Evolutionary conservation across 2,329 filamentous ascomycete genomes (phyloP).

Genomic region (Fusarium xyrophilum): DNA sequence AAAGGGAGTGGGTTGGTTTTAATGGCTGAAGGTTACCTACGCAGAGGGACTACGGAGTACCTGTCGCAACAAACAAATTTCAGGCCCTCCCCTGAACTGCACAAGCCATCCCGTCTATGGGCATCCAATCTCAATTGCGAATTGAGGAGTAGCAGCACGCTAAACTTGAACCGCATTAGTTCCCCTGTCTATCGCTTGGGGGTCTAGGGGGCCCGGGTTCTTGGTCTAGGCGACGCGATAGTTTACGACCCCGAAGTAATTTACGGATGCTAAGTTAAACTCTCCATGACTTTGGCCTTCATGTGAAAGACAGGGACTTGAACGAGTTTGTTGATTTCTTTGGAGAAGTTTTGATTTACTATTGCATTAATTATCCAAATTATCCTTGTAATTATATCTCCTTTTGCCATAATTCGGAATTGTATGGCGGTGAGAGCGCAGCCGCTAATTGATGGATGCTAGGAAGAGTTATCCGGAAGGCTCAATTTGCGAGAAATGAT

Average conservation of each 20-base stretch:
- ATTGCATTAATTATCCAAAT: not conserved
- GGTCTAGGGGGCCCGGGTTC: conserved; percentile 18
- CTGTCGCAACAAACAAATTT: conserved; percentile 43
- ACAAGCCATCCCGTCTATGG: conserved; percentile 29
- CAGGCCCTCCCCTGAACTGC: conserved; percentile 42
- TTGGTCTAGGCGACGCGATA: conserved; percentile 15
- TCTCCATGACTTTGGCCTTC: conserved; percentile 15
- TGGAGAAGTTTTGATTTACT: conserved; percentile 1
- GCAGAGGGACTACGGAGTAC: conserved; percentile 31
- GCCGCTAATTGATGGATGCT: conserved; percentile 10
- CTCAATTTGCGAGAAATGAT: conserved; percentile 31
- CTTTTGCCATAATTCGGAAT: conserved; percentile 5
- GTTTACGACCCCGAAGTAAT: conserved; percentile 8
- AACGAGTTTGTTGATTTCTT: not conserved
- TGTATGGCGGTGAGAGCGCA: conserved; percentile 33
- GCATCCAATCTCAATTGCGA: conserved; percentile 41
- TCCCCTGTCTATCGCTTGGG: conserved; percentile 26
- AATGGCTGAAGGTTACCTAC: conserved; percentile 33
- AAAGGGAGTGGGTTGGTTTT: conserved; percentile 37
- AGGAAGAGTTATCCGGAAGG: conserved; percentile 24
- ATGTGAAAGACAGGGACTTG: conserved; percentile 12
- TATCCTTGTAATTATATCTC: conserved; percentile 4
- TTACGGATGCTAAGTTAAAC: not conserved
- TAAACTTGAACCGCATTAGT: conserved; percentile 30
- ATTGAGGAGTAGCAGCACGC: conserved; percentile 34